phyloP scores from a whole-genome alignment of 2,329 filamentous ascomycete species.

The Fusarium humuli region DNA sequence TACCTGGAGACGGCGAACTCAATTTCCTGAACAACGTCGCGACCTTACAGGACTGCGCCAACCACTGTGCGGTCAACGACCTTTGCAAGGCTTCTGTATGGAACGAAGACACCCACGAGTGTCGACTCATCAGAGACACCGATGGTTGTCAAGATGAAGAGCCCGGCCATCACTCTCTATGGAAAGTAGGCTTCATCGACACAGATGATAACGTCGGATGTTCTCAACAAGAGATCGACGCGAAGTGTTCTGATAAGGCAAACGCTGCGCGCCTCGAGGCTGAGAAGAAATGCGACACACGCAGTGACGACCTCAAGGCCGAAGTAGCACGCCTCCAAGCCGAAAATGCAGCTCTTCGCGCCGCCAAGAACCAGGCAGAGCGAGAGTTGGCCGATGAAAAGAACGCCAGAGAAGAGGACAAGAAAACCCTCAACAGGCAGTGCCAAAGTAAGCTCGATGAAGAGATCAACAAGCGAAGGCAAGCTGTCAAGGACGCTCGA shows the following conservation, averaged over 20 bases:
- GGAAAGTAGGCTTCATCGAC: neutral
- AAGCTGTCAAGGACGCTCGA: neutral
- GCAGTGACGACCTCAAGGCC: neutral
- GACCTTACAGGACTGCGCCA: neutral
- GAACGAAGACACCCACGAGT: neutral
- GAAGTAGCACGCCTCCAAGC: neutral
- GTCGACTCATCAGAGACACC: neutral
- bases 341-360: neutral
- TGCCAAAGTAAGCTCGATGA: neutral
- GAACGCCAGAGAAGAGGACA: neutral
- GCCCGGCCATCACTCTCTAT: neutral
- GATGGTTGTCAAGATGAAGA: conserved; percentile 2
- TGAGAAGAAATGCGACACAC: neutral
- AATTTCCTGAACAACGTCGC: neutral
- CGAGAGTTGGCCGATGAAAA: neutral
- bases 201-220: neutral
- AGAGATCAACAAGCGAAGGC: neutral
- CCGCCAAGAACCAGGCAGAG: neutral
- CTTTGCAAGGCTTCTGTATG: neutral
- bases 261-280: neutral
- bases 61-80: neutral
- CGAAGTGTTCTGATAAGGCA: neutral
- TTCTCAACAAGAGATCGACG: neutral
- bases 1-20: neutral
- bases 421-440: neutral